Evolutionary conservation across 1,139 yeast species (phyloP).

Genomic region (Yamadazyma conglobata): DNA sequence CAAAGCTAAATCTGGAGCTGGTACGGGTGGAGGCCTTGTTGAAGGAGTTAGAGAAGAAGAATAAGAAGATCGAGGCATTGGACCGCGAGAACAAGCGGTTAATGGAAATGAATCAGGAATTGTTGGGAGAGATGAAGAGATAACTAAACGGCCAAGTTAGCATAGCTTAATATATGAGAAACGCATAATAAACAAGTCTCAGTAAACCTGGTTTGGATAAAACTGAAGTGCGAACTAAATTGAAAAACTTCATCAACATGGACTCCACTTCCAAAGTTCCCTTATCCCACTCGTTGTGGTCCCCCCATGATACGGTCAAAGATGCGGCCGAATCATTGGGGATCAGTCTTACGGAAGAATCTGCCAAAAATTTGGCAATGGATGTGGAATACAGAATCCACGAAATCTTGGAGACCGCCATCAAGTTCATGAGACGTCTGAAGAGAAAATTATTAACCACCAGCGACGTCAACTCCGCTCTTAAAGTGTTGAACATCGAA

Average conservation of each 20-base stretch:
- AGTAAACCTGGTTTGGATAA: too few species aligned
- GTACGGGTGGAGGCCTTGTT: slow-evolving; percentile 19
- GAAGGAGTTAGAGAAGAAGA: slow-evolving; percentile 23
- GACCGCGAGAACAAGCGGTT: slow-evolving; percentile 29
- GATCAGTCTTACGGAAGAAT: slow-evolving; percentile 82
- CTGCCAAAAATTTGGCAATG: slow-evolving; percentile 94
- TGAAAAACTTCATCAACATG: slow-evolving; percentile 18
- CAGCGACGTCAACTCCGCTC: slow-evolving; percentile 75
- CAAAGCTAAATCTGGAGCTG: slow-evolving; percentile 12
- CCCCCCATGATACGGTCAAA: slow-evolving; percentile 93
- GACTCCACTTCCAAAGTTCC: slow-evolving; percentile 44
- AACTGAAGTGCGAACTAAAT: not conserved
- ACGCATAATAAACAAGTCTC: too few species aligned
- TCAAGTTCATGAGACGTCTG: slow-evolving; percentile 93
- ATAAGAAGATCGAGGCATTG: slow-evolving; percentile 23
- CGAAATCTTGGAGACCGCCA: slow-evolving; percentile 92
- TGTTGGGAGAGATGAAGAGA: slow-evolving; percentile 20
- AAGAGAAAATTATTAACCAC: slow-evolving; percentile 81
- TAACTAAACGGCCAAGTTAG: too few species aligned
- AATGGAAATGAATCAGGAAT: slow-evolving; percentile 32
- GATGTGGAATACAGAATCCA: slow-evolving; percentile 96
- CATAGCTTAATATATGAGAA: too few species aligned
- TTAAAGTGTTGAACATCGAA: slow-evolving; percentile 84
- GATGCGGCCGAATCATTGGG: slow-evolving; percentile 96
- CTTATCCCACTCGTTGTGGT: slow-evolving; percentile 90